These are phyloP conservation scores for Aspergillus neotritici DNA, from an alignment of 2,329 filamentous ascomycete genomes.

Conservation along the genomic window DNA sequence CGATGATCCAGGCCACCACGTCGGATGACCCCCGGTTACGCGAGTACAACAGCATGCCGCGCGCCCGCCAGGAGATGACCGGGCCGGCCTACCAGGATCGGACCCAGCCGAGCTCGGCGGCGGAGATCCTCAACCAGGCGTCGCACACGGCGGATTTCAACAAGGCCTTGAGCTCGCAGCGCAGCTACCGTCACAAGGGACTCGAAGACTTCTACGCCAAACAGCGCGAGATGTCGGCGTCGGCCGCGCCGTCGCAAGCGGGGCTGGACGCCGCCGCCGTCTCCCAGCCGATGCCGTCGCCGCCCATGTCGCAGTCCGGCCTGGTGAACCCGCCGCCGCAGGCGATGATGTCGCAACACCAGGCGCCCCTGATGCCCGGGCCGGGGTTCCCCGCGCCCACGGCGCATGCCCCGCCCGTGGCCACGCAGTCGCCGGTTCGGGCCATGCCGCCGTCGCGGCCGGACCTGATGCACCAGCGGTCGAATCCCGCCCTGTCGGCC, in stretches of 20 bases:
- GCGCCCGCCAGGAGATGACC: conserved; percentile 82
- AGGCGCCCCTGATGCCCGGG: conserved; percentile 44
- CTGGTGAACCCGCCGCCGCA: conserved; percentile 33
- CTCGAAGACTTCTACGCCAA: conserved; percentile 76
- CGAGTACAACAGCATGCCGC: conserved; percentile 77
- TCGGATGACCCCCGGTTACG: conserved; percentile 70
- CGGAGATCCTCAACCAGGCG: conserved; percentile 79
- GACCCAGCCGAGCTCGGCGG: conserved; percentile 66
- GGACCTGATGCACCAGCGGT: conserved; percentile 61
- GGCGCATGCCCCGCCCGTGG: conserved; percentile 14
- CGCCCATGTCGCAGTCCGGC: conserved; percentile 30
- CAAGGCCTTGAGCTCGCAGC: conserved; percentile 72
- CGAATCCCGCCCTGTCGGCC: conserved; percentile 53
- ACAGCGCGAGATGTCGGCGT: conserved; percentile 68
- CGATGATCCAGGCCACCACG: conserved; percentile 78
- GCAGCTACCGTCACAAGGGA: conserved; percentile 71
- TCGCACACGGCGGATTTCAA: conserved; percentile 88
- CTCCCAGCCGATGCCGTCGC: conserved; percentile 36
- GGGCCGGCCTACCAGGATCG: conserved; percentile 85
- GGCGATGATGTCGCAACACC: conserved; percentile 35
- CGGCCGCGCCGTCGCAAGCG: conserved; percentile 31
- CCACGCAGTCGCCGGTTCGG: conserved; percentile 68
- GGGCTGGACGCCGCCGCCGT: conserved; percentile 30
- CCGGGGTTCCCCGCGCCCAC: conserved; percentile 62
- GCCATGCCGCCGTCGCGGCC: conserved; percentile 58